These are phyloP conservation scores for Spathaspora passalidarum DNA, from an alignment of 805 yeast genomes.

Conservation along the genomic window DNA sequence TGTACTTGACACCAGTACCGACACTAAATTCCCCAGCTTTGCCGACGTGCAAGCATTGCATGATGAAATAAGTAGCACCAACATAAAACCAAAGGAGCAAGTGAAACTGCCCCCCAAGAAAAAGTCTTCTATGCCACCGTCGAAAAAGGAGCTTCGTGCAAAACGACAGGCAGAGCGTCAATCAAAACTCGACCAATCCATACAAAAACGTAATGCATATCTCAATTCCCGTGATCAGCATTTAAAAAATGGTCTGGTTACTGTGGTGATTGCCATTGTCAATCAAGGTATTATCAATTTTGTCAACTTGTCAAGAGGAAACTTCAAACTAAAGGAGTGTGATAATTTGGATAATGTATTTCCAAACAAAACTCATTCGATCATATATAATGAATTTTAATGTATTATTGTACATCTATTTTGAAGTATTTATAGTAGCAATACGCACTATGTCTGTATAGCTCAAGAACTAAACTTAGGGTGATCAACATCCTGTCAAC, in stretches of 20 bases:
- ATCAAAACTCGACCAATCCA: slow-evolving; percentile 20
- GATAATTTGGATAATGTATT: slow-evolving; percentile 16
- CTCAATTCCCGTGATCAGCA: slow-evolving; percentile 32
- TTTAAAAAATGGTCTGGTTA: slow-evolving; percentile 52
- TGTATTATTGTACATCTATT: not conserved
- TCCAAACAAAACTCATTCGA: slow-evolving; percentile 16
- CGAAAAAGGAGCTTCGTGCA: slow-evolving; percentile 24
- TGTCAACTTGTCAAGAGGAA: slow-evolving; percentile 48
- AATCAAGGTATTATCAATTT: slow-evolving; percentile 76
- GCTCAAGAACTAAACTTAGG: not conserved
- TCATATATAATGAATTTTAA: slow-evolving; percentile 9
- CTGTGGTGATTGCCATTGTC: slow-evolving; percentile 62
- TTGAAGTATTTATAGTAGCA: no score
- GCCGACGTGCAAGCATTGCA: slow-evolving; percentile 33
- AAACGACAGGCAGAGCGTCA: slow-evolving; percentile 25
- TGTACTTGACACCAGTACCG: slow-evolving; percentile 47
- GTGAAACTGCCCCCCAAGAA: slow-evolving; percentile 5
- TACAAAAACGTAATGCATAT: slow-evolving; percentile 25
- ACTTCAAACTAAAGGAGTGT: slow-evolving; percentile 33
- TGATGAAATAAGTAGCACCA: not conserved
- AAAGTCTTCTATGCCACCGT: slow-evolving; percentile 15
- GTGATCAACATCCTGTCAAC: slow-evolving; percentile 16
- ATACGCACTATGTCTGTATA: no score
- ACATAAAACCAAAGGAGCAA: not conserved
- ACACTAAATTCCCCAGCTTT: slow-evolving; percentile 44